Percentiles rank a stretch among this genome's conserved stretches.
Conservation (phyloP, 1,139 yeast species). For the Debaryomyces singareniensis region DNA sequence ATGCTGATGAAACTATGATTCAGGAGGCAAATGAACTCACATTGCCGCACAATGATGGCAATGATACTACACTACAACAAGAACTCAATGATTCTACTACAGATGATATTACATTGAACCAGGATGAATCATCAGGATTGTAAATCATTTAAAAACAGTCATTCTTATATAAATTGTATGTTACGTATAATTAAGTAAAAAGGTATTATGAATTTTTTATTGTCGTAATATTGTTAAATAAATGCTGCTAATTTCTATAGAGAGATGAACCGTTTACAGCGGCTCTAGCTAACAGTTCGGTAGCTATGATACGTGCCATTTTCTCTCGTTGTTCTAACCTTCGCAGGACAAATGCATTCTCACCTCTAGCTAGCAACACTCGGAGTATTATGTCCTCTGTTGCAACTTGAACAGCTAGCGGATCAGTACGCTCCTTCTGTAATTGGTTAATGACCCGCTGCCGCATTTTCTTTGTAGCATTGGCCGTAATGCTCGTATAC, state of each 20-base stretch:
- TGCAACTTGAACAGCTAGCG: slow-evolving; percentile 47
- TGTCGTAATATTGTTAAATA: too few relatives aligned
- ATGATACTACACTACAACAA: slow-evolving; percentile 37
- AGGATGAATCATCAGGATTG: slow-evolving; percentile 18
- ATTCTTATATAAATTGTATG: neutral
- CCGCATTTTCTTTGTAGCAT: slow-evolving; percentile 60
- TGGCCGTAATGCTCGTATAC: slow-evolving; percentile 63
- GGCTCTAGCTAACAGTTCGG: slow-evolving; percentile 48
- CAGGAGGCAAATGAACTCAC: slow-evolving; percentile 39
- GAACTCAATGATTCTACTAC: slow-evolving; percentile 33
- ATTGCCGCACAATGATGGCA: slow-evolving; percentile 28
- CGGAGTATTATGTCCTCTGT: slow-evolving; percentile 67
- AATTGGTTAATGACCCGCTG: slow-evolving; percentile 47
- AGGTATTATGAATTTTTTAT: neutral
- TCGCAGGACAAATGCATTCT: slow-evolving; percentile 41
- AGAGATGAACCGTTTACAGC: slow-evolving; percentile 37
- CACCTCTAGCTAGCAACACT: slow-evolving; percentile 42
- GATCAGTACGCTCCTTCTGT: slow-evolving; percentile 47
- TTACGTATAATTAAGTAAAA: neutral
- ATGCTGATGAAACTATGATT: slow-evolving; percentile 30
- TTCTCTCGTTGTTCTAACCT: slow-evolving; percentile 59
- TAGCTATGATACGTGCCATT: slow-evolving; percentile 56
- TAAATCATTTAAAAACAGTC: too few relatives aligned
- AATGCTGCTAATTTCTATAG: neutral
- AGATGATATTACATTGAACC: slow-evolving; percentile 33